phyloP scores from a whole-genome alignment of 208 protist species.

The Angomonas deanei region DNA sequence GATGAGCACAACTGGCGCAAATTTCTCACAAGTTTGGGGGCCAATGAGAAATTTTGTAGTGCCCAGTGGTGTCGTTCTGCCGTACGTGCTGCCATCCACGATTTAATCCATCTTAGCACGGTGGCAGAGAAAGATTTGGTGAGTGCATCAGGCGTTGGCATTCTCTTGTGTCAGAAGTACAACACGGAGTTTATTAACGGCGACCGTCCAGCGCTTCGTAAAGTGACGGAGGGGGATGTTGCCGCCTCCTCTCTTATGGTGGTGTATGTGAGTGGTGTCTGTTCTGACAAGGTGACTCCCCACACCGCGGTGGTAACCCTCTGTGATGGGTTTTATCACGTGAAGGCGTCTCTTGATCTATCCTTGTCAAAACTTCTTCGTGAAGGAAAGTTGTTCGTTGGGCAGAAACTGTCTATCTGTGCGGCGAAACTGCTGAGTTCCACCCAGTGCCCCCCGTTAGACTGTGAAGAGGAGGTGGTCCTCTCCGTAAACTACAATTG shows the following conservation, averaged over 20 bases:
- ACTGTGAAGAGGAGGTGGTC: slow-evolving; percentile 41
- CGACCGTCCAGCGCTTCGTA: slow-evolving; percentile 48
- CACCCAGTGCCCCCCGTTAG: slow-evolving; percentile 37
- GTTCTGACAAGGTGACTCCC: slow-evolving; percentile 32
- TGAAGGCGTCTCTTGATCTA: slow-evolving; percentile 56
- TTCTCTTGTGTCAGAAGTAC: slow-evolving; percentile 66
- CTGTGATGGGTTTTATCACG: slow-evolving; percentile 71
- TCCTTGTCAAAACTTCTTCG: slow-evolving; percentile 66
- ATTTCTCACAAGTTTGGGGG: neutral
- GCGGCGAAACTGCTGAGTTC: slow-evolving; percentile 44
- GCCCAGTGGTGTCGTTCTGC: neutral
- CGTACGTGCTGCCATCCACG: neutral
- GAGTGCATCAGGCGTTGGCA: neutral
- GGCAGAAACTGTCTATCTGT: slow-evolving; percentile 62
- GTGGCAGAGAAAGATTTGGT: neutral
- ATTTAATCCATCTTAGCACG: neutral
- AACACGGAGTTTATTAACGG: slow-evolving; percentile 75
- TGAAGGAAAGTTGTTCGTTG: slow-evolving; percentile 41
- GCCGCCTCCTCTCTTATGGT: slow-evolving; percentile 48
- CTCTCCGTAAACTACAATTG: slow-evolving; percentile 78
- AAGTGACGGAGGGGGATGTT: slow-evolving; percentile 68
- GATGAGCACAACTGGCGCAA: neutral
- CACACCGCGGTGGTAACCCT: slow-evolving; percentile 59
- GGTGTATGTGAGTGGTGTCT: slow-evolving; percentile 36
- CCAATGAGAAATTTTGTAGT: neutral